phyloP scores from a whole-genome alignment of 2,329 filamentous ascomycete genomes.

The Ophiostoma pallidulum region DNA sequence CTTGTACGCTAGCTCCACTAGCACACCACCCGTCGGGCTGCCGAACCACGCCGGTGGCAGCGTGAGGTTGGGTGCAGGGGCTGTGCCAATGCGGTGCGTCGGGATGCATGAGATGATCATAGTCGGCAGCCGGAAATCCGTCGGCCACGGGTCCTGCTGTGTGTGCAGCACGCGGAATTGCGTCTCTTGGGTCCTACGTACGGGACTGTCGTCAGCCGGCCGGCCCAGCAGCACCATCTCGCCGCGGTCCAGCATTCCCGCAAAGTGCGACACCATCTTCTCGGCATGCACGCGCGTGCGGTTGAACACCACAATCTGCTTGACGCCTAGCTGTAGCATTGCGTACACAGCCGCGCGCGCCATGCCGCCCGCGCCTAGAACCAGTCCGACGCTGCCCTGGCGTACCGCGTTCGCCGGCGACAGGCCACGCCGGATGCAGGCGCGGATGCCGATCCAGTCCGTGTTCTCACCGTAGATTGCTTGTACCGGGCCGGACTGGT shows the following conservation, averaged over 20 bases:
- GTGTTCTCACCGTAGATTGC: constrained; percentile 52
- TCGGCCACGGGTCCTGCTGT: constrained; percentile 52
- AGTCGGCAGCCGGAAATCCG: constrained; percentile 51
- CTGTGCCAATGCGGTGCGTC: constrained; percentile 50
- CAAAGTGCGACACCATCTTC: constrained; percentile 57
- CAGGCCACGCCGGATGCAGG: constrained; percentile 56
- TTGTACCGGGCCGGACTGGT: constrained; percentile 49
- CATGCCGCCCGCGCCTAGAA: constrained; percentile 60
- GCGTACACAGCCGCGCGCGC: constrained; percentile 65
- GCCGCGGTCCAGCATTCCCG: constrained; percentile 34
- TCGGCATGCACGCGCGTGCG: constrained; percentile 52
- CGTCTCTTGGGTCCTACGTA: too few species aligned
- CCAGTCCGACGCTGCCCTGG: constrained; percentile 41
- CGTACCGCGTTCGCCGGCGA: constrained; percentile 56
- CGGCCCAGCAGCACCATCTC: constrained; percentile 22
- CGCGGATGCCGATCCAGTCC: constrained; percentile 29
- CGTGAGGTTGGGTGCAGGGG: constrained; percentile 56
- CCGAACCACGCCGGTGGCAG: constrained; percentile 59
- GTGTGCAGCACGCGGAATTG: constrained; percentile 44
- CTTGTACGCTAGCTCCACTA: constrained; percentile 64
- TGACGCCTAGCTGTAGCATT: constrained; percentile 61
- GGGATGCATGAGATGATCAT: constrained; percentile 71
- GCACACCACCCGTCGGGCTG: constrained; percentile 62
- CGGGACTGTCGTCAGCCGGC: too few species aligned
- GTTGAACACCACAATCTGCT: constrained; percentile 63